Conservation (phyloP, 352 stramenopile species). For the Pythium biforme region DNA sequence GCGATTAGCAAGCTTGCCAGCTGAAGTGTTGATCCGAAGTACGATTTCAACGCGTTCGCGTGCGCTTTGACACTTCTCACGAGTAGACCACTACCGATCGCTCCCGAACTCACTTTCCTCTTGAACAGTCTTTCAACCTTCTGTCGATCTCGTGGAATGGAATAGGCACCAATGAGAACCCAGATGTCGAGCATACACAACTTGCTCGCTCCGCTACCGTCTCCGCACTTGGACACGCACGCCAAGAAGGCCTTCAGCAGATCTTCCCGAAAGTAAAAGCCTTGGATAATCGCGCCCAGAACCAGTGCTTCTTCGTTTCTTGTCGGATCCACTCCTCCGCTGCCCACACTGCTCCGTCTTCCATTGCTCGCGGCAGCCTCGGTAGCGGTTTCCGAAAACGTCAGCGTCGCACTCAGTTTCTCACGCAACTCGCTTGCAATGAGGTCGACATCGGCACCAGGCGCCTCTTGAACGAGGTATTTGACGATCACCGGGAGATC, state of each 20-base stretch:
- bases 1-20: slow-evolving; percentile 33
- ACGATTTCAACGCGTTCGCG: slow-evolving; percentile 39
- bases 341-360: slow-evolving; percentile 1
- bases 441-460: slow-evolving; percentile 32
- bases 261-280: slow-evolving; percentile 53
- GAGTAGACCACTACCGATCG: slow-evolving; percentile 33
- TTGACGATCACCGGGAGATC: slow-evolving; percentile 62
- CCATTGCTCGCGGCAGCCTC: not conserved
- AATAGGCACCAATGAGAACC: slow-evolving; percentile 43
- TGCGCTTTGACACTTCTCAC: slow-evolving; percentile 34
- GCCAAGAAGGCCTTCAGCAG: slow-evolving; percentile 43
- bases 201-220: not conserved
- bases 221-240: slow-evolving; percentile 13
- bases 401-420: slow-evolving; percentile 46
- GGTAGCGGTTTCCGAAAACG: slow-evolving; percentile 21
- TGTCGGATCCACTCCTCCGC: not conserved
- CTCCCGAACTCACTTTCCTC: slow-evolving; percentile 33
- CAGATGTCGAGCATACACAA: slow-evolving; percentile 50
- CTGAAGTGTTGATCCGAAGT: slow-evolving; percentile 44
- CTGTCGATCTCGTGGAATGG: slow-evolving; percentile 35
- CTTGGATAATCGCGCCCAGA: slow-evolving; percentile 45
- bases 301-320: slow-evolving; percentile 52
- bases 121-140: slow-evolving; percentile 48
- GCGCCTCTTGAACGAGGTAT: slow-evolving; percentile 57
- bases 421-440: slow-evolving; percentile 44